These are phyloP conservation scores for Yamadazyma scolyti DNA, from an alignment of 805 yeast genomes.

Conservation along the genomic window DNA sequence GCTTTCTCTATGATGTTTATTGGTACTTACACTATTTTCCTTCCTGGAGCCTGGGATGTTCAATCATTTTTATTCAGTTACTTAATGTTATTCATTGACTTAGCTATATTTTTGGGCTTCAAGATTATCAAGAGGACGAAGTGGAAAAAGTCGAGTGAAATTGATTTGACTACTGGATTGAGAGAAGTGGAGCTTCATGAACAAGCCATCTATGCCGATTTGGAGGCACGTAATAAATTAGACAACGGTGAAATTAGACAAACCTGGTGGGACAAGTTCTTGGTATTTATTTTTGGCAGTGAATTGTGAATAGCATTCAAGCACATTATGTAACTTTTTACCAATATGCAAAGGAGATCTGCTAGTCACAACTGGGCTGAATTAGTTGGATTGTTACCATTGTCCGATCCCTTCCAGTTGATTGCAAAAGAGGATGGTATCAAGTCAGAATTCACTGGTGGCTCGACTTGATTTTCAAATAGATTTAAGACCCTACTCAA, in stretches of 20 bases:
- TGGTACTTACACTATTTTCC: constrained; percentile 36
- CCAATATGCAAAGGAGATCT: no score
- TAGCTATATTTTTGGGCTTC: constrained; percentile 29
- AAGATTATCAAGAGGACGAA: constrained; percentile 38
- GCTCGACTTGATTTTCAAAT: constrained; percentile 21
- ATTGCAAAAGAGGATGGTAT: constrained; percentile 6
- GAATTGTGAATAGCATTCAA: constrained; percentile 14
- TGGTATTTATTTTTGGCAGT: constrained; percentile 23
- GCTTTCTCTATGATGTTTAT: constrained; percentile 32
- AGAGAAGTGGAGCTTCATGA: constrained; percentile 40
- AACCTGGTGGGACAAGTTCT: constrained; percentile 13
- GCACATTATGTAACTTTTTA: no score
- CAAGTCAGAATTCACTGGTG: constrained; percentile 14
- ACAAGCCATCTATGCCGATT: constrained; percentile 25
- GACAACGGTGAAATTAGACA: constrained; percentile 16
- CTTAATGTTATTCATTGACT: constrained; percentile 39
- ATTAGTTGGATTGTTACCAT: no score
- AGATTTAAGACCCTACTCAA: constrained; percentile 25
- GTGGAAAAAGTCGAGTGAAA: constrained; percentile 25
- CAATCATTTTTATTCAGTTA: constrained; percentile 41
- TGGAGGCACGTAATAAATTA: constrained; percentile 16
- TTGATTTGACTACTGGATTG: constrained; percentile 36
- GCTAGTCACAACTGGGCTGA: no score
- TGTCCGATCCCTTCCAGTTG: no score
- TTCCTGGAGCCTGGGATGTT: constrained; percentile 35